Evolutionary conservation across 495 filamentous ascomycete species (phyloP), one percentile per base, ranked within the genome.

Genomic region (Sporormia fimetaria): DNA sequence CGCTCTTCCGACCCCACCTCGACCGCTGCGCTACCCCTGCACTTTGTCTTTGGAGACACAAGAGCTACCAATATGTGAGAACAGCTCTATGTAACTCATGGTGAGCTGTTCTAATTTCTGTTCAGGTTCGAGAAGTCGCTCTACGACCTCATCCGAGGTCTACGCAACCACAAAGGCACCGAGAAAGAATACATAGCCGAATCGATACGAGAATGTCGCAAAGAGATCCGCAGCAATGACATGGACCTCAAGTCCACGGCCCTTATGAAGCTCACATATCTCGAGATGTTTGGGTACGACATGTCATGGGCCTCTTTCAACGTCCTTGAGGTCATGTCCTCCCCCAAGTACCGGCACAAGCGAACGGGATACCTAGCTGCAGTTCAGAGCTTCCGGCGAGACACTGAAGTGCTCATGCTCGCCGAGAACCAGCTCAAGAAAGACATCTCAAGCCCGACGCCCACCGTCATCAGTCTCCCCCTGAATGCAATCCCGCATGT

Each of bases 271-370:
- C 69, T 98, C 40, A 78, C 93, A 25, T 98, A 98, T 58, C 73
- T 98, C 44, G 90, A 98, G 60, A 98, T 98, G 90, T 86, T 94
- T 57, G 90, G 90, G 8, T 83, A 98, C 56, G 90, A 98, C 63
- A 98, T 98, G 90, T 95, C 90, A 0, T 98, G 90, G 90, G 90
- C 92, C 14, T 85, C 86, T 6, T 98, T 98, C 60, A 83, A 96
- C 59, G 90, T 95, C 9, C 78, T 98, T 22, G 90, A 98, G 63
- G 90, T 98, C 60, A 98, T 98, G 90, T 92, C 87, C 16, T 90
- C 83, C 4, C 62, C 78, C 11, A 95, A 94, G 60, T 94, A 94
- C 59, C 69, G 82, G 24, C 90, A 94, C 58, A 98, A 98, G 60
- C 67, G 90, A 44, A 84, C 94, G 28, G 90, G 87, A 18, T 98